Evolutionary conservation across 2,329 filamentous ascomycete species (phyloP).

Genomic region (Botrytis porri): DNA sequence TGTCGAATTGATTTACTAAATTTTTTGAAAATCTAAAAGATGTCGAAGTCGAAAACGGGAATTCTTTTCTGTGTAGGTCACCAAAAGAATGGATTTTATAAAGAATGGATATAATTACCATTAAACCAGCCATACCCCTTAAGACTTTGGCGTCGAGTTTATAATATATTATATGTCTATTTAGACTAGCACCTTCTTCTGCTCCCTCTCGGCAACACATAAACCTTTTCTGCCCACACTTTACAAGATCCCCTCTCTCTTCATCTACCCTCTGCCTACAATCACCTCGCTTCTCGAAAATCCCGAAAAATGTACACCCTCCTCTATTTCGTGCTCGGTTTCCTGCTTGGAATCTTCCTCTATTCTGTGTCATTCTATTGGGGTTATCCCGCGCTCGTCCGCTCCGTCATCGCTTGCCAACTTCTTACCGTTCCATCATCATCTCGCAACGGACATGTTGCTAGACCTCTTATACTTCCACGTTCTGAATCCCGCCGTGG

Average conservation of each 20-base stretch:
- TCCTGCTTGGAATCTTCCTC: background rate
- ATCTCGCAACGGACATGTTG: background rate
- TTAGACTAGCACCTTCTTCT: too few species aligned
- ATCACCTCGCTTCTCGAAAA: background rate
- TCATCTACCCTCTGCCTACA: background rate
- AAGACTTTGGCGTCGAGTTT: too few species aligned
- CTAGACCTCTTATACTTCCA: background rate
- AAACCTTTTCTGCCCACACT: background rate
- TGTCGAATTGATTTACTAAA: too few species aligned
- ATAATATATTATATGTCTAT: too few species aligned
- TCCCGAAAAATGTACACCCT: rapidly evolving
- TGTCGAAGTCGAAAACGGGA: too few species aligned
- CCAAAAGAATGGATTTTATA: too few species aligned
- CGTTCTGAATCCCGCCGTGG: background rate
- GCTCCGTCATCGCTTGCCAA: background rate
- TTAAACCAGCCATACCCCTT: too few species aligned
- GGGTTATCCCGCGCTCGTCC: background rate
- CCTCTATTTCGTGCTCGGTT: background rate
- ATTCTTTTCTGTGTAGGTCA: too few species aligned
- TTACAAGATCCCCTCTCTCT: background rate
- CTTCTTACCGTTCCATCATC: background rate
- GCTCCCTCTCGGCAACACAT: background rate
- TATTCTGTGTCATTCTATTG: background rate
- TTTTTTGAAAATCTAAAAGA: too few species aligned
- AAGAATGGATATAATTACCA: too few species aligned